Conservation (phyloP, 2,329 filamentous ascomycete genomes). For the Colletotrichum tamarilloi region DNA sequence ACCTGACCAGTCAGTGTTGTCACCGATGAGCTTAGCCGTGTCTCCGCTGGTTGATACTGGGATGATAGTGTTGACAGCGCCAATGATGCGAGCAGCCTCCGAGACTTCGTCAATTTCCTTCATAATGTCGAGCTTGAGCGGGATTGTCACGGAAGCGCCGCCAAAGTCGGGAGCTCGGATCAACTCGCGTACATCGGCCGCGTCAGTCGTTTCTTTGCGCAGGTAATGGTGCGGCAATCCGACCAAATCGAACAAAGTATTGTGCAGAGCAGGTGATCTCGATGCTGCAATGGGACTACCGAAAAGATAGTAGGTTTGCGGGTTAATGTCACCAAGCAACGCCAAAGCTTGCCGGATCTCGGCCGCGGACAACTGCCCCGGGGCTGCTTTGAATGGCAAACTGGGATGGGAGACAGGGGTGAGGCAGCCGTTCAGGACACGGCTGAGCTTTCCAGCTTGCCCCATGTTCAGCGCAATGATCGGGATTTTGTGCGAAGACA, state of each 20-base stretch:
- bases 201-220: constrained; percentile 77
- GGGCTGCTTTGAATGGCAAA: constrained; percentile 92
- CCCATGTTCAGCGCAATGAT: constrained; percentile 98
- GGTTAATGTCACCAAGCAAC: constrained; percentile 81
- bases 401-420: constrained; percentile 92
- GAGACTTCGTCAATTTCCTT: constrained; percentile 82
- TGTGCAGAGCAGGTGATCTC: constrained; percentile 90
- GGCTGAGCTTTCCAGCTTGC: constrained; percentile 84
- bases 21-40: constrained; percentile 72
- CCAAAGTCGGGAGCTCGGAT: constrained; percentile 83
- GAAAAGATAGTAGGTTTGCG: constrained; percentile 86
- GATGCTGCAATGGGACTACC: constrained; percentile 86
- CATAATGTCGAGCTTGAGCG: constrained; percentile 91
- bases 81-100: constrained; percentile 82
- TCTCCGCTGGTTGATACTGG: constrained; percentile 54
- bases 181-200: constrained; percentile 68
- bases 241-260: constrained; percentile 78
- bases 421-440: constrained; percentile 91
- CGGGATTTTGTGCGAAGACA: constrained; percentile 79
- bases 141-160: constrained; percentile 95
- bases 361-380: constrained; percentile 89
- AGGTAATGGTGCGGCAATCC: constrained; percentile 90
- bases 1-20: constrained; percentile 96
- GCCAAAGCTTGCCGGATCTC: constrained; percentile 86
- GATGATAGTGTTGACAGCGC: constrained; percentile 94